phyloP scores from a whole-genome alignment of 345 rosid genomes.

The Eucalyptus cloeziana region DNA sequence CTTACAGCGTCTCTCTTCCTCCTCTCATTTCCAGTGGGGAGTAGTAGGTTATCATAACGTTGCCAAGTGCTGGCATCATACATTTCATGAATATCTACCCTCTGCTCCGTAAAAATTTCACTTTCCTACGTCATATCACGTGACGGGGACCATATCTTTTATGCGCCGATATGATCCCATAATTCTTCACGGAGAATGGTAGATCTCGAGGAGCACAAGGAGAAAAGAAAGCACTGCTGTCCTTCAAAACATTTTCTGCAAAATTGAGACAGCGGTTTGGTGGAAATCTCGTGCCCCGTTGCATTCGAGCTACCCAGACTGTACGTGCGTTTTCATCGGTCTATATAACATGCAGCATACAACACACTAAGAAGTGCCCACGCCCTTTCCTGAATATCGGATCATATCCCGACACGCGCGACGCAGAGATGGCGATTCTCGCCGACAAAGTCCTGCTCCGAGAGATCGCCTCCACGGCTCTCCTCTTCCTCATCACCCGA shows the following conservation, averaged over 20 bases:
- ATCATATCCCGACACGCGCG: not conserved
- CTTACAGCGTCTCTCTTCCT: not conserved
- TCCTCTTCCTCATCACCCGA: constrained; percentile 20
- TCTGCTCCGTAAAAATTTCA: not conserved
- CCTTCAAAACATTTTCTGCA: not conserved
- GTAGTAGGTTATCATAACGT: not conserved
- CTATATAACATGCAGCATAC: not conserved
- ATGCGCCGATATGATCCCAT: not conserved
- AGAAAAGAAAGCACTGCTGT: not conserved
- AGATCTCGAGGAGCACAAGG: not conserved
- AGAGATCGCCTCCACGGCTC: not conserved
- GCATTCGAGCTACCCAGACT: not conserved
- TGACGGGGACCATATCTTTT: not conserved
- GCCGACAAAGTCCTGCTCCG: not conserved
- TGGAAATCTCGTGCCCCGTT: not conserved
- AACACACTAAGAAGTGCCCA: not conserved
- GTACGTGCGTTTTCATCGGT: not conserved
- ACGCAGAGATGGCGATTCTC: not conserved
- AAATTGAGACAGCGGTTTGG: not conserved
- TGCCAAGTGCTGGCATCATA: not conserved
- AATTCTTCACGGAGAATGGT: not conserved
- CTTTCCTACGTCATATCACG: not conserved
- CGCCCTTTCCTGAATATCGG: not conserved
- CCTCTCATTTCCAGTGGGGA: not conserved
- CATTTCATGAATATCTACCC: not conserved